These are phyloP conservation scores for Pseudotsuga menziesii DNA, from an alignment of 75 land plant species.

Conservation along the genomic window DNA sequence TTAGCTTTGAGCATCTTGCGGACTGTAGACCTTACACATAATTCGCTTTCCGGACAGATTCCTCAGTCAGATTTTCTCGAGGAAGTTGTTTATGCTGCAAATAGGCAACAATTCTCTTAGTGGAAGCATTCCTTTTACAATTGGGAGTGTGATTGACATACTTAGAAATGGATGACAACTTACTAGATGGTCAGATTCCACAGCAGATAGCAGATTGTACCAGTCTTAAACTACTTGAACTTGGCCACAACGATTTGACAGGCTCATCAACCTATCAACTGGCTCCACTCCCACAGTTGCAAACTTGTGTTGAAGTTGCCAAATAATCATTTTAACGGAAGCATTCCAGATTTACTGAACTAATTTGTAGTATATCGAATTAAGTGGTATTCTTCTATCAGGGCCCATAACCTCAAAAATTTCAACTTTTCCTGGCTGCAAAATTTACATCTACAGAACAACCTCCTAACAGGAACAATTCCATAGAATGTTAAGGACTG, in stretches of 20 bases:
- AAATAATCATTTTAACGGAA: slow-evolving; percentile 9
- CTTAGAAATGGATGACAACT: slow-evolving; percentile 28
- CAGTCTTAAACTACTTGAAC: slow-evolving; percentile 23
- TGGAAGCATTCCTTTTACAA: neutral
- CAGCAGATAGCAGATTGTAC: slow-evolving; percentile 31
- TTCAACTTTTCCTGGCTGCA: slow-evolving; percentile 19
- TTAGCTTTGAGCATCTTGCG: slow-evolving; percentile 20
- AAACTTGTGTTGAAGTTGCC: slow-evolving; percentile 29
- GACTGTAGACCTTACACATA: slow-evolving; percentile 32
- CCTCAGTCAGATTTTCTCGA: slow-evolving; percentile 10
- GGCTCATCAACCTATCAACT: slow-evolving; percentile 37
- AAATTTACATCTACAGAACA: slow-evolving; percentile 22
- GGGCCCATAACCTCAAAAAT: slow-evolving; percentile 22
- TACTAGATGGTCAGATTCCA: slow-evolving; percentile 29
- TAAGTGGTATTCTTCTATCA: slow-evolving; percentile 25
- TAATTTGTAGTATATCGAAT: slow-evolving; percentile 26
- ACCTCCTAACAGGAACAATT: slow-evolving; percentile 28
- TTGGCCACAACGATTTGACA: slow-evolving; percentile 34
- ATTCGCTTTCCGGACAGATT: slow-evolving; percentile 29
- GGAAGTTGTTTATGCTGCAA: neutral
- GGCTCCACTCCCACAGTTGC: slow-evolving; percentile 21
- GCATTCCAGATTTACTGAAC: neutral
- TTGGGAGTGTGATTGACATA: neutral
- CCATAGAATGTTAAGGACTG: slow-evolving; percentile 14
- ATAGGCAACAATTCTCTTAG: neutral